A percentile compares a stretch with the other conserved stretches of the same genome.
These are phyloP conservation scores for Rhizophagus clarus DNA, from an alignment of 192 early-diverging fungal genomes.

Conservation along the genomic window DNA sequence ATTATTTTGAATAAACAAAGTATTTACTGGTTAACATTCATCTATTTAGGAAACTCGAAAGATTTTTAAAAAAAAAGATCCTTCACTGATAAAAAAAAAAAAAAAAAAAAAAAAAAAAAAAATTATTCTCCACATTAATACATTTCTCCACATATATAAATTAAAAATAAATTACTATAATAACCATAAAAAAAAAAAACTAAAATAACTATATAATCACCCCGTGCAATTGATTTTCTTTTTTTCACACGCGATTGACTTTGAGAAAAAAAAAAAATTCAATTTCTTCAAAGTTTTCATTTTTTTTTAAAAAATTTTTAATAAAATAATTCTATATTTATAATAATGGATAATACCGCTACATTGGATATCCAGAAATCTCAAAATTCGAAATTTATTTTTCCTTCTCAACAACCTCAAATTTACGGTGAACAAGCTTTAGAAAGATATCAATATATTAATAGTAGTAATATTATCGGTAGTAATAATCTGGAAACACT, in stretches of 20 bases:
- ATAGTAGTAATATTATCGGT: constrained; percentile 15
- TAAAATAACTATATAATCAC: not conserved
- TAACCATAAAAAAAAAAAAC: not conserved
- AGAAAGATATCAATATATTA: constrained; percentile 9
- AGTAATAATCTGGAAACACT: constrained; percentile 29
- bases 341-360: not conserved
- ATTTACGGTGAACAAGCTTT: constrained; percentile 32
- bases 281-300: not conserved
- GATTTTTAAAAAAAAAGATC: not conserved
- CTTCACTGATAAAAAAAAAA: constrained; percentile 20
- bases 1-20: constrained; percentile 6
- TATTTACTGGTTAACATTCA: not conserved
- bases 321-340: not conserved
- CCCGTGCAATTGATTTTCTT: constrained; percentile 3
- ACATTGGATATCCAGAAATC: not conserved
- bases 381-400: constrained; percentile 20
- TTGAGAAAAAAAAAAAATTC: not conserved
- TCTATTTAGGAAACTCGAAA: not conserved
- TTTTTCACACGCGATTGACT: constrained; percentile 18
- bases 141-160: constrained; percentile 7
- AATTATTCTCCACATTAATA: not conserved
- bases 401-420: constrained; percentile 31
- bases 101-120: constrained; percentile 20
- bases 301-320: not conserved
- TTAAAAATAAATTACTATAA: not conserved